Evolutionary conservation across 78 protist species (phyloP).

Genomic region (Dictyostelium citrinum): DNA sequence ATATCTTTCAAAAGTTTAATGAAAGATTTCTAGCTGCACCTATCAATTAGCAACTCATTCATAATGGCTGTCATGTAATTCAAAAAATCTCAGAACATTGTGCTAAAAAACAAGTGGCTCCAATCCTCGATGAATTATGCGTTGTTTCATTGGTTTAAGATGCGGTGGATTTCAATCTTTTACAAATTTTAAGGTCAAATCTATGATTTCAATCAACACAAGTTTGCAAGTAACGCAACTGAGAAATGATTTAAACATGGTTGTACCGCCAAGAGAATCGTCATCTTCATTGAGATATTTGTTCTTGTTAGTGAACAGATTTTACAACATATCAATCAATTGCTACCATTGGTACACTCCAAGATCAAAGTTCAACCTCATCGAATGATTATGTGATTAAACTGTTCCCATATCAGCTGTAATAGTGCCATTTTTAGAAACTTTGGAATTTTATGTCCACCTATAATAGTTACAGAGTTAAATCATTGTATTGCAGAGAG

Average conservation of each 20-base stretch:
- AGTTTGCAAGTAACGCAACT: conserved; percentile 92
- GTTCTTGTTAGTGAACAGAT: too few species aligned
- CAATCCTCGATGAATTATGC: conserved; percentile 87
- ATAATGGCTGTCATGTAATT: conserved; percentile 99
- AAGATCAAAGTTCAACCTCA: too few species aligned
- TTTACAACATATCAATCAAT: too few species aligned
- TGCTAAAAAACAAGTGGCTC: conserved; percentile 60
- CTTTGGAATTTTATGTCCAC: too few species aligned
- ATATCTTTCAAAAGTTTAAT: too few species aligned
- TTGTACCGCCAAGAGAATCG: conserved; percentile 34
- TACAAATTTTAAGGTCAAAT: conserved; percentile 81
- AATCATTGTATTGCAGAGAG: too few species aligned
- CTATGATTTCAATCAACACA: conserved; percentile 88
- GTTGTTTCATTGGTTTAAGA: conserved; percentile 88
- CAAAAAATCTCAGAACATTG: conserved; percentile 97
- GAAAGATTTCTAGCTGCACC: too few species aligned
- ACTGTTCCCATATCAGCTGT: too few species aligned
- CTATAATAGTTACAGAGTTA: too few species aligned
- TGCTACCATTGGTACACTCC: too few species aligned
- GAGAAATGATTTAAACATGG: conserved; percentile 84
- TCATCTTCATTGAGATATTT: conserved; percentile 75
- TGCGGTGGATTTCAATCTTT: conserved; percentile 40
- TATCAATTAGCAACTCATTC: conserved; percentile 93
- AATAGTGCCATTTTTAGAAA: too few species aligned
- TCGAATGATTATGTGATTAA: too few species aligned